Percentiles rank a stretch among this genome's conserved stretches.
phyloP scores from a whole-genome alignment of 2,329 filamentous ascomycete species.

The Fusarium buharicum region DNA sequence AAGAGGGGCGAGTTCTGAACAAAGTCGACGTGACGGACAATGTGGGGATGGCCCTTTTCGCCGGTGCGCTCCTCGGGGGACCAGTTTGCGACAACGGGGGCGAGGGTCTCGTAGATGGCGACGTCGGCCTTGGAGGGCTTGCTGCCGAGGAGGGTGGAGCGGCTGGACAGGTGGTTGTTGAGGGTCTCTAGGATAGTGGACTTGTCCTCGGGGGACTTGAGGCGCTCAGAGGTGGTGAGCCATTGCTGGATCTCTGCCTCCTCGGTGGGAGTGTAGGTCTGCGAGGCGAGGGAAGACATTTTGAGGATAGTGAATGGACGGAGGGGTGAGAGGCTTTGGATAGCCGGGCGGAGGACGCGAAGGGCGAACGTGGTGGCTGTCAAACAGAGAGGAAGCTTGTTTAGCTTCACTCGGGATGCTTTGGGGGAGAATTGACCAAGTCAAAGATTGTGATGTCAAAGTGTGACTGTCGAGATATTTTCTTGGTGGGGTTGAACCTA shows the following conservation, averaged over 20 bases:
- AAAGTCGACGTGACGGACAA: conserved; percentile 92
- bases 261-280: conserved; percentile 80
- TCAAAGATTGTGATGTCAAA: conserved; percentile 1
- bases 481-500: conserved; percentile 40
- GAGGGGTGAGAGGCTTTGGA: conserved; percentile 52
- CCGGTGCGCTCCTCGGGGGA: conserved; percentile 87
- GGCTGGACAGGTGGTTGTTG: conserved; percentile 87
- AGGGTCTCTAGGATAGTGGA: conserved; percentile 78
- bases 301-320: conserved; percentile 51
- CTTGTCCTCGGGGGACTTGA: conserved; percentile 67
- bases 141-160: conserved; percentile 86
- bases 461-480: conserved; percentile 26
- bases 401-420: conserved; percentile 38
- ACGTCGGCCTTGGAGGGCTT: conserved; percentile 92
- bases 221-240: conserved; percentile 79
- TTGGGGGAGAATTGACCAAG: conserved; percentile 1
- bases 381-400: conserved; percentile 39
- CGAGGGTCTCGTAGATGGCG: conserved; percentile 81
- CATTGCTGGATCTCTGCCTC: conserved; percentile 90
- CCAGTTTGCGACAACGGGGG: conserved; percentile 82
- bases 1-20: conserved; percentile 88
- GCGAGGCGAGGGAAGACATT: conserved; percentile 73
- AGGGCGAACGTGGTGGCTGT: conserved; percentile 57
- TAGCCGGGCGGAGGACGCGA: conserved; percentile 49
- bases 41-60: conserved; percentile 87